Conservation (phyloP, 768 basidiomycete genomes). For the Leccinum obscurum region DNA sequence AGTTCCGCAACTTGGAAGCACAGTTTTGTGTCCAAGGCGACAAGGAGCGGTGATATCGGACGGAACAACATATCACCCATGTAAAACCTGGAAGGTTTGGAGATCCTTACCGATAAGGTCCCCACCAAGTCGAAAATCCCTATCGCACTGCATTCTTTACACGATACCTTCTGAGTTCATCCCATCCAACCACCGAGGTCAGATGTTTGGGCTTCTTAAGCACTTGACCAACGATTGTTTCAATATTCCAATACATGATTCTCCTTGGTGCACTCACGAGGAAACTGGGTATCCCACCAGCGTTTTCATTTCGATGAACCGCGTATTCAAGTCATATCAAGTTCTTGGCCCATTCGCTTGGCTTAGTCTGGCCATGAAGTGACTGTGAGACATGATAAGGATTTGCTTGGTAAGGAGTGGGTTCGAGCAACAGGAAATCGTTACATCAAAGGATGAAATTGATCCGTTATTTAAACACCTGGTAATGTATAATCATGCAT, state of each 20-base stretch:
- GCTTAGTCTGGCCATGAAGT: background rate
- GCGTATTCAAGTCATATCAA: background rate
- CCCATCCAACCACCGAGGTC: background rate
- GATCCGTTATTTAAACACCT: constrained; percentile 1
- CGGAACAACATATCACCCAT: constrained; percentile 7
- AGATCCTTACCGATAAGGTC: background rate
- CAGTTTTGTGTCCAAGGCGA: background rate
- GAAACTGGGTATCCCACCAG: background rate
- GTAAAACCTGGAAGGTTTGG: background rate
- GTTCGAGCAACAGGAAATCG: background rate
- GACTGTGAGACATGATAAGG: background rate
- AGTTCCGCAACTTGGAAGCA: background rate
- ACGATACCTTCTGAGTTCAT: background rate
- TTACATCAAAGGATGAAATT: background rate
- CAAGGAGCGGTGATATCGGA: background rate
- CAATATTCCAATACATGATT: background rate
- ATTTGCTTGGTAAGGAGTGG: background rate
- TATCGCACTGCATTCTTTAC: background rate
- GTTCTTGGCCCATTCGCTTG: background rate
- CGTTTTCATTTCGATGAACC: background rate
- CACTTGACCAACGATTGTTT: background rate
- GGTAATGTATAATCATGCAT: background rate
- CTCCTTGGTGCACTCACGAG: constrained; percentile 8
- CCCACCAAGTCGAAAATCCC: background rate
- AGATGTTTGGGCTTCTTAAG: background rate